phyloP scores from a whole-genome alignment of 345 rosid genomes.

The thale cress (Arabidopsis thaliana) region TAIR10.1 NC_003071.7:6091001-6091500 shows the following conservation, averaged over 20 bases:
- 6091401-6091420: conserved; percentile 4
- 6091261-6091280: conserved; percentile 56
- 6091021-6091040: no score
- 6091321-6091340: conserved; percentile 57
- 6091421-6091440: not conserved
- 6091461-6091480: no score
- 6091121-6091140: conserved; percentile 76
- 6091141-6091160: conserved; percentile 50
- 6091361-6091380: conserved; percentile 54
- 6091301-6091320: conserved; percentile 70
- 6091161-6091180: conserved; percentile 49
- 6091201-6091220: not conserved
- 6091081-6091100: conserved; percentile 64
- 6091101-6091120: conserved; percentile 75
- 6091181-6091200: not conserved
- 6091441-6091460: no score
- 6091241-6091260: not conserved
- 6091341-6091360: conserved; percentile 42
- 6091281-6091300: conserved; percentile 57
- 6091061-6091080: not conserved
- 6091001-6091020: no score
- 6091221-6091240: not conserved
- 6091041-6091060: no score
- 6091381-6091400: conserved; percentile 49
- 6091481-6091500: no score